A percentile compares a stretch with the other conserved stretches of the same genome.
phyloP scores from a whole-genome alignment of 2,329 filamentous ascomycete genomes.

The Diatrype stigma region DNA sequence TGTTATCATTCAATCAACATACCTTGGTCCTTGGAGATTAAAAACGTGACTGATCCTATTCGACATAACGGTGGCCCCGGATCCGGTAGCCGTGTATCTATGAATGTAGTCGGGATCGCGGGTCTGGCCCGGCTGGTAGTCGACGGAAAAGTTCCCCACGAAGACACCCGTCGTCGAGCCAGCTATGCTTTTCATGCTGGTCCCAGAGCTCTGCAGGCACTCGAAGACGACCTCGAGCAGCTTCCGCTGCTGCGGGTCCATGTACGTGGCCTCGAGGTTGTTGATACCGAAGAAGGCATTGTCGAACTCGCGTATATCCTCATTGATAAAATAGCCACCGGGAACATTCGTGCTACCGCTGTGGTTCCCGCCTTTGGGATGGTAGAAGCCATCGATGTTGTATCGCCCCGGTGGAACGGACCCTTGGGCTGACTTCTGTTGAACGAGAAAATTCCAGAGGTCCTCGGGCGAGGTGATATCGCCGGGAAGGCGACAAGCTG shows the following conservation, averaged over 20 bases:
- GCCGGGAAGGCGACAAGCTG: conserved; percentile 13
- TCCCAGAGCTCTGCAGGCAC: conserved; percentile 15
- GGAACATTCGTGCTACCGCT: neutral
- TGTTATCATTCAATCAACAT: neutral
- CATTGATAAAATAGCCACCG: conserved; percentile 15
- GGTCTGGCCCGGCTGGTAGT: conserved; percentile 15
- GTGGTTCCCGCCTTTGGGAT: neutral
- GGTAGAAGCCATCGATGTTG: conserved; percentile 4
- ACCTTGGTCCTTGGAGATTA: neutral
- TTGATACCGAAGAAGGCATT: conserved; percentile 21
- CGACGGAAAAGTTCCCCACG: conserved; percentile 21
- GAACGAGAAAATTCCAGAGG: conserved; percentile 10
- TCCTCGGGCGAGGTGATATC: conserved; percentile 1
- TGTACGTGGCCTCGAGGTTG: conserved; percentile 16
- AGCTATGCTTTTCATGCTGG: conserved; percentile 2
- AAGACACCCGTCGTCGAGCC: conserved; percentile 26
- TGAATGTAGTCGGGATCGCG: conserved; percentile 14
- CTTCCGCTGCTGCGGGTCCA: conserved; percentile 28
- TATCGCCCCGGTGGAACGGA: conserved; percentile 1
- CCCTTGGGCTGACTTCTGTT: conserved; percentile 7
- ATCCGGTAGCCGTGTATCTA: conserved; percentile 5
- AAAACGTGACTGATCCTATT: neutral
- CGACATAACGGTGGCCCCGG: neutral
- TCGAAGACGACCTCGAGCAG: conserved; percentile 34
- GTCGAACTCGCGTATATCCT: conserved; percentile 17